These are phyloP conservation scores for Cytospora mali DNA, from an alignment of 2,329 filamentous ascomycete genomes.

Conservation along the genomic window DNA sequence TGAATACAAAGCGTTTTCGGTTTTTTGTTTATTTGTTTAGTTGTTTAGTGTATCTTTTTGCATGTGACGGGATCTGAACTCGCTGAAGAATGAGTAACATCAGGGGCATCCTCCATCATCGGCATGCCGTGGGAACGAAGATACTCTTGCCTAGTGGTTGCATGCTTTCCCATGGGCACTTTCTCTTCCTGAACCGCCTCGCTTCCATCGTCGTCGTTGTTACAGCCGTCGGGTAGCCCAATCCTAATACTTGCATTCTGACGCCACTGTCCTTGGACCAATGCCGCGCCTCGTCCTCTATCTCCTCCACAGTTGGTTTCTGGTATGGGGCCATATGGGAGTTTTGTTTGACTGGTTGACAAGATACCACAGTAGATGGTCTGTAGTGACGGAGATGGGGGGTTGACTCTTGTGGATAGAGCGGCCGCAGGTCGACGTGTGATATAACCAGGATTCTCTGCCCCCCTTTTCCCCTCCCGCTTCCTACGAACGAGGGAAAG, in stretches of 20 bases:
- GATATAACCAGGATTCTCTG: neutral
- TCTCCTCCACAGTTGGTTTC: constrained; percentile 24
- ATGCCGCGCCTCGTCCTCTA: constrained; percentile 14
- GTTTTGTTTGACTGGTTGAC: neutral
- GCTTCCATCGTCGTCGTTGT: constrained; percentile 4
- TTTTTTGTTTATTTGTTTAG: no score
- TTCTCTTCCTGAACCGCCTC: constrained; percentile 23
- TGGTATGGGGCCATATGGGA: constrained; percentile 25
- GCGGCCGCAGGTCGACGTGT: neutral
- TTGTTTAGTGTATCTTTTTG: neutral
- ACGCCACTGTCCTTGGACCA: neutral
- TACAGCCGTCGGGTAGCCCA: neutral
- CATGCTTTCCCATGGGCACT: constrained; percentile 16
- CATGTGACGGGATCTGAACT: neutral
- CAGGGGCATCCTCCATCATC: constrained; percentile 2
- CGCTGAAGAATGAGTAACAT: neutral
- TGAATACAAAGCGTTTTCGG: neutral
- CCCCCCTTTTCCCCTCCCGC: neutral
- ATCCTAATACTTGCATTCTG: neutral
- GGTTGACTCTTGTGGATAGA: neutral
- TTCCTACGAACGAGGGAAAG: neutral
- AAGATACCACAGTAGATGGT: no score
- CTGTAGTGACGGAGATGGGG: neutral
- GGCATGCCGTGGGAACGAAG: constrained; percentile 14
- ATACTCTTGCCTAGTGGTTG: constrained; percentile 21